These are phyloP conservation scores for Aspergillus hancockii DNA, from an alignment of 495 filamentous ascomycete genomes.

Conservation along the genomic window DNA sequence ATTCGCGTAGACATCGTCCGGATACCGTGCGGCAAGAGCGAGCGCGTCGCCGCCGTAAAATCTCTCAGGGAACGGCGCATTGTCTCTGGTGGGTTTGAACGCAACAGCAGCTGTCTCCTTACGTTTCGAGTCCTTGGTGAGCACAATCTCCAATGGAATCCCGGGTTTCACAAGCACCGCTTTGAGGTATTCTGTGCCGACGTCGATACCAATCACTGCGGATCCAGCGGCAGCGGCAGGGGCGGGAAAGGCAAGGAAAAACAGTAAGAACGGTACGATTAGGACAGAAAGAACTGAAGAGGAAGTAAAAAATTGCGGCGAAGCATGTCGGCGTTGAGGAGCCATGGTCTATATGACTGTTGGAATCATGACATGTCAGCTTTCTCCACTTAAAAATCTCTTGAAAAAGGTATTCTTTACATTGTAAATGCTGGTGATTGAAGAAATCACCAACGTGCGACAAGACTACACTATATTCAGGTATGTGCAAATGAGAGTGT, in stretches of 20 bases:
- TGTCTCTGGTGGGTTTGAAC: conserved; percentile 78
- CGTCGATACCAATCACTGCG: conserved; percentile 87
- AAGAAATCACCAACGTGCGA: not conserved
- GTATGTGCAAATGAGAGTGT: not conserved
- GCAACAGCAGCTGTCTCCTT: conserved; percentile 91
- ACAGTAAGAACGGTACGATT: conserved; percentile 48
- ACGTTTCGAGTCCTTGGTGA: conserved; percentile 97
- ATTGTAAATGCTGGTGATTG: not conserved
- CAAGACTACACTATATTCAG: not conserved
- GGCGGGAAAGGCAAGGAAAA: conserved; percentile 58
- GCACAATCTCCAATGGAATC: conserved; percentile 95
- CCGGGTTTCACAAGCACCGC: conserved; percentile 95
- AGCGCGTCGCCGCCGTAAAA: conserved; percentile 90
- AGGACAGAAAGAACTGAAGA: conserved; percentile 41
- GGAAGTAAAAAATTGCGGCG: conserved; percentile 19
- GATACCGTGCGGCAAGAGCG: conserved; percentile 82
- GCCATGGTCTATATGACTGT: conserved; percentile 50
- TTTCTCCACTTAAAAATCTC: not conserved
- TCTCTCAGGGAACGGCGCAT: conserved; percentile 76
- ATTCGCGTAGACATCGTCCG: conserved; percentile 91
- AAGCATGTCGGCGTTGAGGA: conserved; percentile 35
- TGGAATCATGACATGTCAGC: conserved; percentile 6
- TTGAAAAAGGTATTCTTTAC: not conserved
- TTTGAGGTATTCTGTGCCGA: conserved; percentile 97
- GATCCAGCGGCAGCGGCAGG: conserved; percentile 62